A percentile compares a stretch with the other conserved stretches of the same genome.
Conservation (phyloP, 1,284 basidiomycete species). For the Xerocomus minutiporus region DNA sequence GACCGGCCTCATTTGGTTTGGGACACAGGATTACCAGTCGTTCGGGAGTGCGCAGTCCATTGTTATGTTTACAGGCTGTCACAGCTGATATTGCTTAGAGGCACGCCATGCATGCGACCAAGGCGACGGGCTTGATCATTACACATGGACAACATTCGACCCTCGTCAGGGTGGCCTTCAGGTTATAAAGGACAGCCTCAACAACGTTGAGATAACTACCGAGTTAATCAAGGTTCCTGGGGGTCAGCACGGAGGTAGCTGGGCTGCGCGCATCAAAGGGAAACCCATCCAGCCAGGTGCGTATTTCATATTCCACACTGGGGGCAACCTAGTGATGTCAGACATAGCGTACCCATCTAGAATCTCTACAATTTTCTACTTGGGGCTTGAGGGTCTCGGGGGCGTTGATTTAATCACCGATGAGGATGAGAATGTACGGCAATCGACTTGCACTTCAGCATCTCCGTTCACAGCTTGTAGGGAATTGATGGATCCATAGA, state of each 20-base stretch:
- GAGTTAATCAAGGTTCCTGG: constrained; percentile 81
- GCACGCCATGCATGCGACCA: constrained; percentile 89
- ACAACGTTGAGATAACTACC: constrained; percentile 83
- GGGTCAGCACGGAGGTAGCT: constrained; percentile 79
- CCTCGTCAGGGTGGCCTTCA: constrained; percentile 81
- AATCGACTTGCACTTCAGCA: background rate
- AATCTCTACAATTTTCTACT: constrained; percentile 78
- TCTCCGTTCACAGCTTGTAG: constrained; percentile 38
- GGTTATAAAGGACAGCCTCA: constrained; percentile 72
- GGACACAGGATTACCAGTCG: constrained; percentile 74
- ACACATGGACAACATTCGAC: constrained; percentile 88
- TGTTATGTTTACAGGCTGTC: background rate
- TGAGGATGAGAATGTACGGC: constrained; percentile 65
- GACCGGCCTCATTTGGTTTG: constrained; percentile 91
- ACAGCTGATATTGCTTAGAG: constrained; percentile 40
- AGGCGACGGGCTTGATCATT: constrained; percentile 73
- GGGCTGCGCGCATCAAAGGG: constrained; percentile 86
- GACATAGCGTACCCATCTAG: constrained; percentile 50
- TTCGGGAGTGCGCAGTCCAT: constrained; percentile 50
- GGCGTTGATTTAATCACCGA: constrained; percentile 73
- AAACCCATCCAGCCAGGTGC: constrained; percentile 68
- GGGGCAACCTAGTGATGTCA: constrained; percentile 5
- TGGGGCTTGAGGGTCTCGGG: constrained; percentile 84
- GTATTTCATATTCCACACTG: constrained; percentile 18
- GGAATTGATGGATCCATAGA: constrained; percentile 67